phyloP scores from a whole-genome alignment of 768 basidiomycete species.

The Russula dissimulans region DNA sequence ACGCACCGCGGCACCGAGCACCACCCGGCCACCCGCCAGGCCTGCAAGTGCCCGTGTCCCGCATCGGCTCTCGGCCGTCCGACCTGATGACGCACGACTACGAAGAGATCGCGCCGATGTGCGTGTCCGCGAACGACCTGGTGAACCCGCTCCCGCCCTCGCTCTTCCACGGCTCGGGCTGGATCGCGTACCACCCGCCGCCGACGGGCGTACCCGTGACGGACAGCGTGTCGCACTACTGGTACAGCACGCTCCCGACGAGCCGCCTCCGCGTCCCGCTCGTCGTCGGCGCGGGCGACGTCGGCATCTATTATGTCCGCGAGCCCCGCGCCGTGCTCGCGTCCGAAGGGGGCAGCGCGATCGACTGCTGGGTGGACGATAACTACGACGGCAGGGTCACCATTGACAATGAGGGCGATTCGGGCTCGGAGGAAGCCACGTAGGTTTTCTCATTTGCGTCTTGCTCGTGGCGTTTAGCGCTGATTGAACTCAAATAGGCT shows the following conservation, averaged over 20 bases:
- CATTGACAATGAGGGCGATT: slow-evolving; percentile 68
- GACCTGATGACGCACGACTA: slow-evolving; percentile 38
- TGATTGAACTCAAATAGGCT: slow-evolving; percentile 38
- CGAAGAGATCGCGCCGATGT: slow-evolving; percentile 84
- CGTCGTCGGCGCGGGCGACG: slow-evolving; percentile 78
- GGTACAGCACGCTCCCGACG: slow-evolving; percentile 81
- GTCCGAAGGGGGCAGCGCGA: slow-evolving; percentile 45
- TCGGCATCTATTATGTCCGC: slow-evolving; percentile 83
- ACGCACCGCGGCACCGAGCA: slow-evolving; percentile 17
- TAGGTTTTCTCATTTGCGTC: slow-evolving; percentile 32
- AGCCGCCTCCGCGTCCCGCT: slow-evolving; percentile 78
- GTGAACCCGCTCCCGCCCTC: slow-evolving; percentile 95
- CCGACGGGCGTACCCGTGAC: slow-evolving; percentile 32
- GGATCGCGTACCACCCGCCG: slow-evolving; percentile 69
- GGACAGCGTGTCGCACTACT: slow-evolving; percentile 73
- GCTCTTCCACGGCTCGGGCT: slow-evolving; percentile 89
- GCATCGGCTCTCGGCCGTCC: slow-evolving; percentile 59
- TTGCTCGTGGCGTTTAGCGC: background rate
- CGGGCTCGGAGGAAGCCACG: slow-evolving; percentile 54
- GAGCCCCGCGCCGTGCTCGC: slow-evolving; percentile 53
- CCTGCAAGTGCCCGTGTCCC: slow-evolving; percentile 56
- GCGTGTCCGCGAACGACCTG: slow-evolving; percentile 93
- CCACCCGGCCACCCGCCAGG: slow-evolving; percentile 19
- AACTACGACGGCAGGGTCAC: slow-evolving; percentile 72
- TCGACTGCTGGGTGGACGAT: slow-evolving; percentile 98